A percentile compares a stretch with the other conserved stretches of the same genome.
Conservation (phyloP, 139 green algal genomes). For the Haematococcus lacustris region DNA sequence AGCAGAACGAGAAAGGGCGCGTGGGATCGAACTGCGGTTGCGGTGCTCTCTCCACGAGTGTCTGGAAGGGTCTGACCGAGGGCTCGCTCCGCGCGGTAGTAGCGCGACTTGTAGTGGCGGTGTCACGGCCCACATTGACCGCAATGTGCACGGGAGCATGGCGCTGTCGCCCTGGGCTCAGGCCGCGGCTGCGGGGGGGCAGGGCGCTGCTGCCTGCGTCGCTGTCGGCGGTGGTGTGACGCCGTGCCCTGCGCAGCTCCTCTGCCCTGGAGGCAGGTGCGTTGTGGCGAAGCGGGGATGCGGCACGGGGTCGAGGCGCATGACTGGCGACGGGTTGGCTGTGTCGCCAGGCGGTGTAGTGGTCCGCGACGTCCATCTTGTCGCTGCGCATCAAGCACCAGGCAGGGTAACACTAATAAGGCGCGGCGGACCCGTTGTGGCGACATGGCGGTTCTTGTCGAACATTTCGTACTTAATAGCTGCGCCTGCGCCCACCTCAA, state of each 20-base stretch:
- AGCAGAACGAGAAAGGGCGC: constrained; percentile 18
- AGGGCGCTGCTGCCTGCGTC: neutral
- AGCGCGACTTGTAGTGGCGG: too few species aligned
- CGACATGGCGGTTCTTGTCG: too few species aligned
- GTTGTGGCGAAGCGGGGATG: neutral
- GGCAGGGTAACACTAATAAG: too few species aligned
- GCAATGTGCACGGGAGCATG: too few species aligned
- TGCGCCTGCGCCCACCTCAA: neutral
- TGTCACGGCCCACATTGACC: too few species aligned
- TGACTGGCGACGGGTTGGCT: constrained; percentile 39
- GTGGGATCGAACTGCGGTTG: neutral
- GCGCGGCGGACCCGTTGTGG: too few species aligned
- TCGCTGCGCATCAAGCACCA: too few species aligned
- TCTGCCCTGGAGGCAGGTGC: neutral
- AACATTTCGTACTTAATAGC: neutral
- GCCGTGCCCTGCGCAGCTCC: too few species aligned
- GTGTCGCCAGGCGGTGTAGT: constrained; percentile 84
- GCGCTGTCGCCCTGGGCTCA: too few species aligned
- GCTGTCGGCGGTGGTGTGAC: too few species aligned
- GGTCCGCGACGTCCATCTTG: constrained; percentile 85
- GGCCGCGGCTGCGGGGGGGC: neutral
- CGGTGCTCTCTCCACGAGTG: neutral
- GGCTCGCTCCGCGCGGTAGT: too few species aligned
- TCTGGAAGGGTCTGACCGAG: neutral
- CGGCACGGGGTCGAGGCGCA: constrained; percentile 14